Conservation (phyloP, 352 stramenopile species). For the Globisporangium spinosum region DNA sequence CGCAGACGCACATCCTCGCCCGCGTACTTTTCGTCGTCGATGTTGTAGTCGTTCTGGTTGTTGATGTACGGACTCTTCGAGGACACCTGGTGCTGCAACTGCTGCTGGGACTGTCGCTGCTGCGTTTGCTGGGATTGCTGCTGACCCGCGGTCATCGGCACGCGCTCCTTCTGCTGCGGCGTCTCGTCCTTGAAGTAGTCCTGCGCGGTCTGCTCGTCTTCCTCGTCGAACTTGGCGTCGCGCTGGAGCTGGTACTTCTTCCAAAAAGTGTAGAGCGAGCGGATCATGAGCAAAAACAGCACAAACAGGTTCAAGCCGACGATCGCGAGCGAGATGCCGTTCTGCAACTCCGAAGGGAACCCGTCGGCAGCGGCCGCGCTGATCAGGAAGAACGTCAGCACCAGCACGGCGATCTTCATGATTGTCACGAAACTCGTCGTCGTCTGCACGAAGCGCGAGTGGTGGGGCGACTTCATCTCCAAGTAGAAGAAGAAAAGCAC, state of each 20-base stretch:
- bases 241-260: conserved; percentile 71
- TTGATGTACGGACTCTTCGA: conserved; percentile 45
- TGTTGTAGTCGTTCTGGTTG: conserved; percentile 21
- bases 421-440: conserved; percentile 71
- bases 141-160: conserved; percentile 1
- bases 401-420: conserved; percentile 73
- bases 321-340: conserved; percentile 65
- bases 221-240: conserved; percentile 45
- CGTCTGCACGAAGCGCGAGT: conserved; percentile 69
- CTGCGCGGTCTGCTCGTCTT: conserved; percentile 56
- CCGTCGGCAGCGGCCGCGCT: conserved; percentile 47
- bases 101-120: conserved; percentile 17
- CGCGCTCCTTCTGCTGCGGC: conserved; percentile 35
- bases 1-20: conserved; percentile 55
- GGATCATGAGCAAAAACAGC: conserved; percentile 58
- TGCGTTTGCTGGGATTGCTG: neutral
- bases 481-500: conserved; percentile 75
- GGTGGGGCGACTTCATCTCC: conserved; percentile 61
- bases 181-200: conserved; percentile 72
- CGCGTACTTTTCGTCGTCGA: conserved; percentile 30
- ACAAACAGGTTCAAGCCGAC: conserved; percentile 68
- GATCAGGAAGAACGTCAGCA: conserved; percentile 73
- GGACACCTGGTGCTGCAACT: conserved; percentile 15
- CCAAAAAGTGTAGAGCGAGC: conserved; percentile 69
- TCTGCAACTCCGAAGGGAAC: conserved; percentile 59